These are phyloP conservation scores for Wickerhamiella parazyma DNA, from an alignment of 805 yeast species.

Conservation along the genomic window DNA sequence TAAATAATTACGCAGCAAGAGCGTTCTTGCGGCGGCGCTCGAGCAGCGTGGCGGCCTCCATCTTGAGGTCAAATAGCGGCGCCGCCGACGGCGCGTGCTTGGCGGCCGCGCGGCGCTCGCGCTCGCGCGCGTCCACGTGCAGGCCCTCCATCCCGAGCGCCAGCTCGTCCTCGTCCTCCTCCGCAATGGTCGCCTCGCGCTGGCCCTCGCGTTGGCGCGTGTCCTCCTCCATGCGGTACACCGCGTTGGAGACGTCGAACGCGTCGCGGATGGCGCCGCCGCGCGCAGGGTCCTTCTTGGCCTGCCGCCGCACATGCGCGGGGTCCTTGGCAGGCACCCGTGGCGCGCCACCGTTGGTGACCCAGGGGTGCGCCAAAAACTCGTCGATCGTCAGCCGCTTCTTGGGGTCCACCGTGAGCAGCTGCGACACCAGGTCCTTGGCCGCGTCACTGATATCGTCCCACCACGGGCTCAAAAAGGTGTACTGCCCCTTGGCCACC, in stretches of 20 bases:
- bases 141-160: constrained; percentile 8
- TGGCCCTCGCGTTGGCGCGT: constrained; percentile 11
- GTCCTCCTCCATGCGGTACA: constrained; percentile 68
- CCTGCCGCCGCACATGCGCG: constrained; percentile 15
- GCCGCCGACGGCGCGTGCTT: constrained; percentile 9
- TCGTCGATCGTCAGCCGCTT: constrained; percentile 59
- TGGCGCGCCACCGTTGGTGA: constrained; percentile 25
- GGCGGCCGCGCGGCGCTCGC: constrained; percentile 9
- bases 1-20: constrained; percentile 2
- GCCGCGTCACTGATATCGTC: constrained; percentile 63
- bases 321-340: constrained; percentile 12
- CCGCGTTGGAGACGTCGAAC: constrained; percentile 74
- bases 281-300: constrained; percentile 38
- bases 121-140: constrained; percentile 10
- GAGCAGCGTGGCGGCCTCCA: constrained; percentile 51
- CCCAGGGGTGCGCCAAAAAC: constrained; percentile 67
- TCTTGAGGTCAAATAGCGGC: constrained; percentile 39
- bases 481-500: constrained; percentile 66
- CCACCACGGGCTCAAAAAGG: constrained; percentile 79
- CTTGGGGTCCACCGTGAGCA: constrained; percentile 59
- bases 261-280: constrained; percentile 76
- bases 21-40: constrained; percentile 21
- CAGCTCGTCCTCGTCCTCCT: constrained; percentile 28
- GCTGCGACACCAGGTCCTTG: constrained; percentile 50
- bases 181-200: constrained; percentile 18